Evolutionary conservation across 169 alveolate species (phyloP).

Genomic region (Cystoisospora suis): DNA sequence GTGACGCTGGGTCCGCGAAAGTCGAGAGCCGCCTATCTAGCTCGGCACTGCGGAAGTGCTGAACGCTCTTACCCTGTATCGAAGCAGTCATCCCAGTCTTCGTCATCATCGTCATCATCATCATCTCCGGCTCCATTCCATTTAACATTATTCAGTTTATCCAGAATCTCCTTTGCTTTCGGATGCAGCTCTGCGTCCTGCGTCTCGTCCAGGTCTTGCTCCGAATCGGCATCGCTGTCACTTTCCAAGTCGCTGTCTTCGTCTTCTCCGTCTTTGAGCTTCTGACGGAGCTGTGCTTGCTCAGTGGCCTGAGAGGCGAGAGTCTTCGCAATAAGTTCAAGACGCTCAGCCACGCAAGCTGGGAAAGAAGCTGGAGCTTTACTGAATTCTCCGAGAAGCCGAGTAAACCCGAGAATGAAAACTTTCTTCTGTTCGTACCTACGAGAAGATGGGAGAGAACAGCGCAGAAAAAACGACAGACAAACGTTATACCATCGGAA

Average conservation of each 20-base stretch:
- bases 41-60: neutral
- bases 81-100: neutral
- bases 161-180: constrained; percentile 16
- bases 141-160: constrained; percentile 28
- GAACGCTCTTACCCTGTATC: neutral
- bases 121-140: constrained; percentile 46
- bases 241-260: constrained; percentile 43
- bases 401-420: constrained; percentile 29
- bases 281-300: constrained; percentile 10
- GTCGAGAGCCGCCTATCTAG: too few relatives aligned
- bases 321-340: neutral
- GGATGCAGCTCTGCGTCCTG: constrained; percentile 53
- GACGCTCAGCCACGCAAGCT: neutral
- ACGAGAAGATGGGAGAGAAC: too few relatives aligned
- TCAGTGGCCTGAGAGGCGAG: constrained; percentile 33
- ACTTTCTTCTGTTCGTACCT: constrained; percentile 48
- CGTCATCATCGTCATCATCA: constrained; percentile 14
- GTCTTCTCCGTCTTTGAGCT: constrained; percentile 27
- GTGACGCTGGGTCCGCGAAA: neutral
- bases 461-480: too few relatives aligned
- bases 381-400: constrained; percentile 11
- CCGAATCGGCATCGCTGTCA: constrained; percentile 29
- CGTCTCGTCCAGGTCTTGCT: constrained; percentile 37
- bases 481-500: too few relatives aligned
- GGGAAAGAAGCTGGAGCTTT: constrained; percentile 37